Base-by-base conservation (phyloP, 2,329 filamentous ascomycete species). In the Cryoendolithus antarcticus region DNA sequence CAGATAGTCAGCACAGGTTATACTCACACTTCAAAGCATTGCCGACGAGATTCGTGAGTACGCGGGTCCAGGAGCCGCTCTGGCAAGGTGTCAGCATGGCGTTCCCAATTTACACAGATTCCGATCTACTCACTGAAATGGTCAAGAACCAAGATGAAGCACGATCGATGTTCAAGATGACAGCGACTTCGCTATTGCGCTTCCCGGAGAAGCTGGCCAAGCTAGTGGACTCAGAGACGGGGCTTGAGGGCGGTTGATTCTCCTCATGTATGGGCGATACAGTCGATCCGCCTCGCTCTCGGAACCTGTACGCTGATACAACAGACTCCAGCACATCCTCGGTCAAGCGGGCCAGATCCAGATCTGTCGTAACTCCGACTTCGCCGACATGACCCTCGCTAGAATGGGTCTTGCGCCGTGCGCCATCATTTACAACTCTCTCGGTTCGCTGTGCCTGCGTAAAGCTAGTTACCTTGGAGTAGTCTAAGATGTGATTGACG, bases 21-120 rank as follows among this genome's bases (percentile, higher is more conserved):
- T 42, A 2, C 51, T 41, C 15, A 19, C 15, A 67, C 42, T 69
- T 70, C 10, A 70, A 49, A 1, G 64, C 56, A 48, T 70, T 70
- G 1, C 66, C 65, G 6, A 66, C 59, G 2, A 42, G 33, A 9
- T 41, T 41, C 2, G 35, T 38, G 2, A 41, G 24, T 2, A 41
- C 11, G 3, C 40, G 27, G 2, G 62, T 57, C 53, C 65, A 63
- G 2, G 62, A 61, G 2, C 66, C 66, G 0, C 63, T 27, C 24
- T 27, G 15, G 15, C 15, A 19, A 19, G 15, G 15, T 19, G 15
- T 19, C 15, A 19, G 15, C 15, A 19, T 19, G 15, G 15, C 15
- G 15, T 19, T 19, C 15, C 15, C 15, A 19, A 19, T 19, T 19
- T 19, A 19, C 15, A 19, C 15, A 19, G 15, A 19, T 19, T 19